These are phyloP conservation scores for Candida labiduridarum DNA, from an alignment of 1,139 yeast species.

Conservation along the genomic window DNA sequence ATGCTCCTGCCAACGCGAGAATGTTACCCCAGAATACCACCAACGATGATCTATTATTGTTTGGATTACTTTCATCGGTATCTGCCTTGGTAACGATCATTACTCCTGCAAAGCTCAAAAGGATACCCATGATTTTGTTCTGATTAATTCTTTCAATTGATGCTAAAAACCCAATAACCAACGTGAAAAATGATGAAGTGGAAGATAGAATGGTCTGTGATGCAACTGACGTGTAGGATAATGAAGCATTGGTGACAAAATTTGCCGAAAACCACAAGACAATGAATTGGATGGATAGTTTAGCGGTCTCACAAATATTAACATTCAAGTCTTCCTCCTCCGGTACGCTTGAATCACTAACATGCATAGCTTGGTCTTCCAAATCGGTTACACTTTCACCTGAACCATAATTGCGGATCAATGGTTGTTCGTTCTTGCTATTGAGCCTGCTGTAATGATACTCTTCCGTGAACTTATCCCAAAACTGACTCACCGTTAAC, in stretches of 20 bases:
- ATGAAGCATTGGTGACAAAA: conserved; percentile 82
- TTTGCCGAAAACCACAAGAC: conserved; percentile 90
- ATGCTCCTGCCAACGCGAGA: conserved; percentile 80
- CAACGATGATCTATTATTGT: conserved; percentile 28
- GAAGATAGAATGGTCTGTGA: conserved; percentile 91
- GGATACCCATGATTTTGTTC: conserved; percentile 67
- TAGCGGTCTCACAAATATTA: conserved; percentile 50
- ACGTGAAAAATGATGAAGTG: conserved; percentile 90
- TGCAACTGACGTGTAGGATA: conserved; percentile 87
- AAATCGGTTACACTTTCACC: conserved; percentile 16
- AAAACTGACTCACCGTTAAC: conserved; percentile 24
- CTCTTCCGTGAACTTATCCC: conserved; percentile 24
- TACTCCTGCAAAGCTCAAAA: conserved; percentile 79
- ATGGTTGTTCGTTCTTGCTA: conserved; percentile 17
- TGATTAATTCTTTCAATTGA: conserved; percentile 69
- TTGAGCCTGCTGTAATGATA: conserved; percentile 15
- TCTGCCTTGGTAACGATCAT: conserved; percentile 71
- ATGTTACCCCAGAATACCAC: conserved; percentile 70
- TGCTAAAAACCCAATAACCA: conserved; percentile 75
- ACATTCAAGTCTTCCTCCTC: conserved; percentile 25
- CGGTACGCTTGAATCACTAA: conserved; percentile 14
- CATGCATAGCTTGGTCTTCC: conserved; percentile 7
- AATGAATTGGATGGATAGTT: conserved; percentile 77
- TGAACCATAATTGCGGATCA: conserved; percentile 20
- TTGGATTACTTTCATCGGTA: conserved; percentile 32